Percentiles rank a stretch among this genome's conserved stretches.
Conservation (phyloP, 352 stramenopile species). For the Phytophthora aleatoria region DNA sequence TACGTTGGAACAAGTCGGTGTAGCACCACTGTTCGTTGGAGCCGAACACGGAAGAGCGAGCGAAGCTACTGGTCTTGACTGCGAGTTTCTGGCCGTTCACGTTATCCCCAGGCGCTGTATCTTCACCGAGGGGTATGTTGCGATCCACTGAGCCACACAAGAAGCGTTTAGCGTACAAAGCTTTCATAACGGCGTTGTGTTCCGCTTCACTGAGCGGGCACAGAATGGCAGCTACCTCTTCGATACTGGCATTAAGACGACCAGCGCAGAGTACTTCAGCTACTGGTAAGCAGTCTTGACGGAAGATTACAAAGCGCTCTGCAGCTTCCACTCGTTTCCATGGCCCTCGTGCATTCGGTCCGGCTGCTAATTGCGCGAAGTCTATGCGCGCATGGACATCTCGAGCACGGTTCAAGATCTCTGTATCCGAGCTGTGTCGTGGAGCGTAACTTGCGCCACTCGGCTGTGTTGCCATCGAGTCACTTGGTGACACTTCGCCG, state of each 20-base stretch:
- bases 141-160: slow-evolving; percentile 32
- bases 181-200: slow-evolving; percentile 35
- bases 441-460: neutral
- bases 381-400: neutral
- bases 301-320: too few relatives aligned
- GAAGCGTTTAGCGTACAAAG: slow-evolving; percentile 33
- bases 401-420: slow-evolving; percentile 19
- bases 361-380: too few relatives aligned
- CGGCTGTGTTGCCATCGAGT: slow-evolving; percentile 4
- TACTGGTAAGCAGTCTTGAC: neutral
- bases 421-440: slow-evolving; percentile 2
- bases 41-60: slow-evolving; percentile 19
- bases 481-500: neutral
- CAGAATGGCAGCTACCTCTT: slow-evolving; percentile 29
- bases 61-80: slow-evolving; percentile 39
- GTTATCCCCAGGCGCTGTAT: neutral
- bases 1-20: slow-evolving; percentile 29
- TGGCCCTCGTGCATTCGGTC: too few relatives aligned
- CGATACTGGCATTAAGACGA: slow-evolving; percentile 23
- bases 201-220: slow-evolving; percentile 17
- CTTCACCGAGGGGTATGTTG: neutral
- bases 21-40: slow-evolving; percentile 44
- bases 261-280: slow-evolving; percentile 32
- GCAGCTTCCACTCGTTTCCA: too few relatives aligned
- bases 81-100: slow-evolving; percentile 8